Base-by-base conservation (phyloP, 345 rosid species). In the Lagerstroemia speciosa region DNA sequence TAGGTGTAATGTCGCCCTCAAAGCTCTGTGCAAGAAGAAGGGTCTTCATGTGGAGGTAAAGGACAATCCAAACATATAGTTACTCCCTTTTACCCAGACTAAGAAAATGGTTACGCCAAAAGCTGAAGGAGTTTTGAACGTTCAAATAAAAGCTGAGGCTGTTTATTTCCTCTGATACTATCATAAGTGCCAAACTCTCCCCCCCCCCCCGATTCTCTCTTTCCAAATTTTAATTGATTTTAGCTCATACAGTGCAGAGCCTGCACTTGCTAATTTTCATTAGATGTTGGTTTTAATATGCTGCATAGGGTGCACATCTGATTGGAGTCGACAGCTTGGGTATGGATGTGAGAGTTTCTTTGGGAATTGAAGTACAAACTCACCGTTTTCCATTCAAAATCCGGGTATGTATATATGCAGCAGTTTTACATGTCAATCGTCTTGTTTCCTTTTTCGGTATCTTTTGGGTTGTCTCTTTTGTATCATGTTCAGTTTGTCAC, bases 251-350 rank as follows among this genome's bases (percentile, higher is more conserved):
- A 41, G 12, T 58, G 17, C 14, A 22, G 62, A 58, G 34, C 34
- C 60, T 58, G 33, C 34, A 30, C 7, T 26, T n/a, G 30, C 30
- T 5, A 5, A 58, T 58, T 58, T 14, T 29, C 33, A n/a, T 58
- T 10, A n/a, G 30, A n/a, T 30, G 26, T 0, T 58, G 34, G 19
- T 27, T 58, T 30, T 15, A 24, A 19, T n/a, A 58, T 65, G 48
- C 27, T 64, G n/a, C 27, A 53, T 48, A 93, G 98, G 82, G 80
- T 73, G 97, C 91, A 20, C 81, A 83, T 69, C 70, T 91, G 84
- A 83, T 91, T 64, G 94, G 90, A 68, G 85, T 93, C 58, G 97
- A 93, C 81, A 91, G 96, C 75, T 90, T 93, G 19, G 98, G 98
- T 61, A 73, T 93, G 78, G 97, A 93, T 79, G 98, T 93, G 9